Conservation (phyloP, 768 basidiomycete genomes). For the Lactarius deliciosus region DNA sequence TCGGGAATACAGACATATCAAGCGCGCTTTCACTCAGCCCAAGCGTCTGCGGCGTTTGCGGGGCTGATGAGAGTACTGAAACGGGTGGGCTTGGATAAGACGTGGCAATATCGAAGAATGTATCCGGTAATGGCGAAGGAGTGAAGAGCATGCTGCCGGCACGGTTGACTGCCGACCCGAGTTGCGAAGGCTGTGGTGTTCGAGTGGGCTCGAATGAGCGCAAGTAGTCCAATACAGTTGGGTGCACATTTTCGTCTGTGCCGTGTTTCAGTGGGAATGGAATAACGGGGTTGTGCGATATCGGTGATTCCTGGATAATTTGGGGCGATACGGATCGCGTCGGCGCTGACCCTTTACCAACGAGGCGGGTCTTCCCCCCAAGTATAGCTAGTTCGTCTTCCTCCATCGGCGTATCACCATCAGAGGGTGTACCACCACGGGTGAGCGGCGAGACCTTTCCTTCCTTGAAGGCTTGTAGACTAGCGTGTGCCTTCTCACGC, state of each 20-base stretch:
- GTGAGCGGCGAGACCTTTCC: slow-evolving; percentile 49
- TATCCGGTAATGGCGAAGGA: slow-evolving; percentile 11
- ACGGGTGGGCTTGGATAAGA: slow-evolving; percentile 27
- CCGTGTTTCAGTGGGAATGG: slow-evolving; percentile 62
- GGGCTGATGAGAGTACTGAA: slow-evolving; percentile 13
- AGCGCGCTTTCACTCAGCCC: slow-evolving; percentile 6
- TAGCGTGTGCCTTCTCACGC: slow-evolving; percentile 64
- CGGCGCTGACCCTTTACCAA: slow-evolving; percentile 56
- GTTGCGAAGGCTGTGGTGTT: slow-evolving; percentile 22
- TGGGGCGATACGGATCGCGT: slow-evolving; percentile 35
- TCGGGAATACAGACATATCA: slow-evolving; percentile 26
- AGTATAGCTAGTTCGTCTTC: slow-evolving; percentile 59
- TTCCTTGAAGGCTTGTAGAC: slow-evolving; percentile 60
- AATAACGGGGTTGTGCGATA: slow-evolving; percentile 68
- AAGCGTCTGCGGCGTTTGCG: slow-evolving; percentile 19
- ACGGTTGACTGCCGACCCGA: slow-evolving; percentile 1
- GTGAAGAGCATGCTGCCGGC: slow-evolving; percentile 4
- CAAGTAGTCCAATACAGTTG: slow-evolving; percentile 67
- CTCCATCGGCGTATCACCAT: slow-evolving; percentile 49
- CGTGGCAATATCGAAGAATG: slow-evolving; percentile 23
- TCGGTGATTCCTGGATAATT: slow-evolving; percentile 61
- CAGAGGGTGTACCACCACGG: slow-evolving; percentile 39
- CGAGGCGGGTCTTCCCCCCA: slow-evolving; percentile 62
- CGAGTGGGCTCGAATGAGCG: slow-evolving; percentile 51
- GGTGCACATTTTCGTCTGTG: slow-evolving; percentile 52